These are phyloP conservation scores for Tetrapisispora taiwanensis DNA, from an alignment of 805 yeast genomes.

Conservation along the genomic window DNA sequence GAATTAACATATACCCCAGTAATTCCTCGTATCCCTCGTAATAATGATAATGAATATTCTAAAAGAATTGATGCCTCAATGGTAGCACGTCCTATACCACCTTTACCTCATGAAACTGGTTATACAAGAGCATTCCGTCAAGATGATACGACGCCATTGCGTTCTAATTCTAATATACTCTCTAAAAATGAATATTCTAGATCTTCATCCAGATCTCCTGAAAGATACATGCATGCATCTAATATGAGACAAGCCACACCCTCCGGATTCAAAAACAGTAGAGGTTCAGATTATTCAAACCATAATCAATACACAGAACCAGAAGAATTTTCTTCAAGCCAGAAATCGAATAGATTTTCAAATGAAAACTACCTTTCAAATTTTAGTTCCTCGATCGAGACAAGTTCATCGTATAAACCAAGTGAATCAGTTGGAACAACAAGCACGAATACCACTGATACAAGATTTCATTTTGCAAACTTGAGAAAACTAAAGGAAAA, in stretches of 20 bases:
- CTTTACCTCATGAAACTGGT: constrained; percentile 15
- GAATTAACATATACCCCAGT: constrained; percentile 86
- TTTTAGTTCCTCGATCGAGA: constrained; percentile 19
- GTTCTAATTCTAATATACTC: background rate
- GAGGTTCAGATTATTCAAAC: background rate
- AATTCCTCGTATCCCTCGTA: constrained; percentile 8
- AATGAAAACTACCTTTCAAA: background rate
- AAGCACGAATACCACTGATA: constrained; percentile 22
- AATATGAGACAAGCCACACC: constrained; percentile 23
- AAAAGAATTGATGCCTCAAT: constrained; percentile 20
- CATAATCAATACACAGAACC: background rate
- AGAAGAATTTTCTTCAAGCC: background rate
- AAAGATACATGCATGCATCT: constrained; percentile 21
- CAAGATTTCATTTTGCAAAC: constrained; percentile 29
- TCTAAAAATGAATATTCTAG: background rate
- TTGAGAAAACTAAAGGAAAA: constrained; percentile 26
- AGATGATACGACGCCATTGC: background rate
- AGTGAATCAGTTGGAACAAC: constrained; percentile 17
- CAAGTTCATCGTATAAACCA: constrained; percentile 15
- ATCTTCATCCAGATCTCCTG: background rate
- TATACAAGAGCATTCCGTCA: background rate
- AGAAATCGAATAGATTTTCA: constrained; percentile 2
- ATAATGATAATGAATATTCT: constrained; percentile 7
- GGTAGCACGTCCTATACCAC: constrained; percentile 25
- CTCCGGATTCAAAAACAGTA: background rate